These are phyloP conservation scores for Aspergillus fructus DNA, from an alignment of 2,329 filamentous ascomycete species.

Conservation along the genomic window DNA sequence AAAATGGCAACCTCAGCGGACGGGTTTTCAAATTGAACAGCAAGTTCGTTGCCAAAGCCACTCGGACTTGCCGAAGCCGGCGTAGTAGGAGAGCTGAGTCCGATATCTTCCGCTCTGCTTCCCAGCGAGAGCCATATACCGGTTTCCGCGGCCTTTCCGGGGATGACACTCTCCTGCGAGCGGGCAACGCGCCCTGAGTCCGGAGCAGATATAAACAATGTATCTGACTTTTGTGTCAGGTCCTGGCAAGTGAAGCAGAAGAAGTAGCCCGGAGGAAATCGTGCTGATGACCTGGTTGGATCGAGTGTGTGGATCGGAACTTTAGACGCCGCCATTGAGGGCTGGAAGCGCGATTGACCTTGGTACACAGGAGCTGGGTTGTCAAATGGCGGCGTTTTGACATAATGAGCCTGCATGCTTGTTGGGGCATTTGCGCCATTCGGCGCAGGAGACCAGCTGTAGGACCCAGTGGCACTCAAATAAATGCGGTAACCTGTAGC, in stretches of 20 bases:
- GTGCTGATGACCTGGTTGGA: conserved; percentile 40
- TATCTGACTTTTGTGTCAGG: conserved; percentile 59
- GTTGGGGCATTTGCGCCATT: conserved; percentile 70
- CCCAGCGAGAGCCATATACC: conserved; percentile 76
- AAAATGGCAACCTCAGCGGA: conserved; percentile 84
- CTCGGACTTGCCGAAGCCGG: conserved; percentile 65
- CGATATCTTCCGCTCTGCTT: conserved; percentile 74
- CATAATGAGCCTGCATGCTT: conserved; percentile 96
- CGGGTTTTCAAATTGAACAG: conserved; percentile 87
- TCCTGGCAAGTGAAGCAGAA: conserved; percentile 74
- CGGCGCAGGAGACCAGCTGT: conserved; percentile 54
- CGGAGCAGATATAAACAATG: conserved; percentile 80
- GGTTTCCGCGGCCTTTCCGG: conserved; percentile 70
- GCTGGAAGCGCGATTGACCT: conserved; percentile 28
- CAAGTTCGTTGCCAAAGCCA: conserved; percentile 92
- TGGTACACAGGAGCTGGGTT: conserved; percentile 22
- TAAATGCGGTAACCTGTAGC: conserved; percentile 89
- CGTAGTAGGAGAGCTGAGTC: conserved; percentile 71
- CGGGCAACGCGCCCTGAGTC: conserved; percentile 81
- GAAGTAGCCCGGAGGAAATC: conserved; percentile 87
- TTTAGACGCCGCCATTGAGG: conserved; percentile 48
- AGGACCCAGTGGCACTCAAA: conserved; percentile 80
- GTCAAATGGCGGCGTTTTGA: conserved; percentile 79
- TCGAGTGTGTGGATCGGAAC: conserved; percentile 46
- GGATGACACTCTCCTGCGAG: conserved; percentile 51